Base-by-base conservation (phyloP, 257 asterid genomes). In the Verbena officinalis region DNA sequence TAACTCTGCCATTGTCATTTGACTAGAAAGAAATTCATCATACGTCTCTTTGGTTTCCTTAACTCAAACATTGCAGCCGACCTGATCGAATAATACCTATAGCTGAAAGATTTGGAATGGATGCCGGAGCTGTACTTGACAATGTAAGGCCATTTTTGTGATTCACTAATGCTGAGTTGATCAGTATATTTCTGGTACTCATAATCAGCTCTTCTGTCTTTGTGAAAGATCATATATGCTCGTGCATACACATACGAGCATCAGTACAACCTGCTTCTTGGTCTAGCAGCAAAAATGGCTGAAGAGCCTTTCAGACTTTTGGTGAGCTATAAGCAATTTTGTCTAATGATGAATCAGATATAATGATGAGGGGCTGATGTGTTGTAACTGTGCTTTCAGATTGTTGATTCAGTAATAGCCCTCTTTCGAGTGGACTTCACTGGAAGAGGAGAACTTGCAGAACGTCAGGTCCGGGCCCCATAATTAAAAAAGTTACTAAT, bases 171-270 rank as follows among this genome's bases (percentile, higher is more conserved):
- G 46, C 13, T 14, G 31, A 22, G 8, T 34, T 54, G 12, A 30
- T 65, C 21, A 56, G 9, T 46, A 65, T 33, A 21, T 68, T 17
- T 16, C 57, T 53, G n/a, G 59, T 36, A 34, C 77, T 60, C 45
- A 64, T 64, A 70, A 19, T 34, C 27, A 34, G 9, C 48, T 23
- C n/a, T 54, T 30, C 22, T 61, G 34, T 55, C 22, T 56, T 56
- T 63, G 38, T 58, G 31, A 53, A 63, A 94, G 99, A 94, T 94
- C 77, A 90, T 94, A 31, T 90, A 93, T 76, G 99, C 99, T n/a
- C n/a, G n/a, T n/a, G n/a, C n/a, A n/a, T 94, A 94, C 85, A 94
- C 99, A 61, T 94, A 94, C 9, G 99, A 94, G 78, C 99, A 94
- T 75, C 99, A 94, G 69, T 90, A 86, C 88, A 94, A 88, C 86